A percentile compares a stretch with the other conserved stretches of the same genome.
Conservation (phyloP, 495 filamentous ascomycete genomes). For the Penicillium paradoxum region DNA sequence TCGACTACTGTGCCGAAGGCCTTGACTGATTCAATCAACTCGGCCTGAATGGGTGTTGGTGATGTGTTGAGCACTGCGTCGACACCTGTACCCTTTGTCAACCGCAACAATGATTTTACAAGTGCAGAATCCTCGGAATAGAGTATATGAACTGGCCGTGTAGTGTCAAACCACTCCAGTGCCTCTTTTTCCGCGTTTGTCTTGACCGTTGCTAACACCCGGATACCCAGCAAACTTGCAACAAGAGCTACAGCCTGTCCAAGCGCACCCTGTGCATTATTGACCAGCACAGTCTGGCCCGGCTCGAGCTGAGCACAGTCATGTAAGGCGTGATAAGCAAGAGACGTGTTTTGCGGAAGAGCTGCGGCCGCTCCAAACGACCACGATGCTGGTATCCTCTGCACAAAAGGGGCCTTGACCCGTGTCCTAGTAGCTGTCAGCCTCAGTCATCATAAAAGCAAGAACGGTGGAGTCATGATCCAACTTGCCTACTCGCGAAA, state of each 20-base stretch:
- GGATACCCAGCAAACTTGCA: not conserved
- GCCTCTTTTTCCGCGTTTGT: not conserved
- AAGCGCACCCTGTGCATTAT: not conserved
- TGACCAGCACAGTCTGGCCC: not conserved
- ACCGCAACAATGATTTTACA: constrained; percentile 31
- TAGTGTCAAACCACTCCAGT: not conserved
- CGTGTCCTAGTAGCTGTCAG: not conserved
- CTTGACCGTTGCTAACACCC: not conserved
- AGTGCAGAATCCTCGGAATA: constrained; percentile 41
- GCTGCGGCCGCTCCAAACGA: not conserved
- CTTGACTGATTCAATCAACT: constrained; percentile 1
- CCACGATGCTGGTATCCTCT: not conserved
- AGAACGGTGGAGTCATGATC: not conserved
- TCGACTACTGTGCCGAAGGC: constrained; percentile 2
- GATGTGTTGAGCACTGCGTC: constrained; percentile 44
- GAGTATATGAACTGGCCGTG: not conserved
- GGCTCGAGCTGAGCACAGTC: not conserved
- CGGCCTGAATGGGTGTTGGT: constrained; percentile 26
- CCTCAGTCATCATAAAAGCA: not conserved
- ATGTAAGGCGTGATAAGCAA: not conserved
- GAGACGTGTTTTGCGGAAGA: not conserved
- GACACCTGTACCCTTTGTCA: constrained; percentile 39
- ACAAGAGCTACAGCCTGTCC: not conserved
- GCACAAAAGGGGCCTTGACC: not conserved
- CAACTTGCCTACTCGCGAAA: not conserved